Evolutionary conservation across 441 rosid genomes (phyloP).

Genomic region (Daphne laureola): DNA sequence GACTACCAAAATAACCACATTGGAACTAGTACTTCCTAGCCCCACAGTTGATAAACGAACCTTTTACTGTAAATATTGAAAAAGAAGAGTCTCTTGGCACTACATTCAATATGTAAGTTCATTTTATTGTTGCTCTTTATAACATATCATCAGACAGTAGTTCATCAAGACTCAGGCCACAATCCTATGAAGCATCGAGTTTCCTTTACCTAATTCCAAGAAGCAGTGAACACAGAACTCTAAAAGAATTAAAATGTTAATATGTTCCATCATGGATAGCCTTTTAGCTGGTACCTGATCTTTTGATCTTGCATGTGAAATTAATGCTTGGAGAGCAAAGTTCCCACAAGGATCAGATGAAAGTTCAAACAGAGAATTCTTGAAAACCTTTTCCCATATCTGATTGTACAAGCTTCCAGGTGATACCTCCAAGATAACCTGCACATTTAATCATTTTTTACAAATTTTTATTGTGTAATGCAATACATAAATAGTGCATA

Average conservation of each 20-base stretch:
- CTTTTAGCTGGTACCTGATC: slow-evolving; percentile 48
- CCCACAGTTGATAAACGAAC: too few relatives aligned
- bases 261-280: slow-evolving; percentile 2
- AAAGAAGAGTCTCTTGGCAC: too few relatives aligned
- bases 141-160: too few relatives aligned
- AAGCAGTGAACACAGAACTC: neutral
- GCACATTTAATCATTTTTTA: slow-evolving; percentile 15
- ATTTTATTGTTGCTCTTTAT: too few relatives aligned
- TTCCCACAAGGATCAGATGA: slow-evolving; percentile 78
- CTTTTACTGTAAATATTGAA: too few relatives aligned
- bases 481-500: too few relatives aligned
- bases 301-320: slow-evolving; percentile 57
- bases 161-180: too few relatives aligned
- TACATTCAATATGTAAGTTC: too few relatives aligned
- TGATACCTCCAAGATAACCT: slow-evolving; percentile 82
- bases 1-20: too few relatives aligned
- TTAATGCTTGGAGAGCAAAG: slow-evolving; percentile 73
- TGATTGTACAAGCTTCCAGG: slow-evolving; percentile 64
- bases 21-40: too few relatives aligned
- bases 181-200: too few relatives aligned
- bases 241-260: slow-evolving; percentile 3
- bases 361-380: slow-evolving; percentile 59
- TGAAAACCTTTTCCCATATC: slow-evolving; percentile 59
- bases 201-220: neutral
- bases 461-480: too few relatives aligned